These are phyloP conservation scores for Apophysomyces sp. DNA, from an alignment of 371 early-diverging fungal genomes.

Conservation along the genomic window DNA sequence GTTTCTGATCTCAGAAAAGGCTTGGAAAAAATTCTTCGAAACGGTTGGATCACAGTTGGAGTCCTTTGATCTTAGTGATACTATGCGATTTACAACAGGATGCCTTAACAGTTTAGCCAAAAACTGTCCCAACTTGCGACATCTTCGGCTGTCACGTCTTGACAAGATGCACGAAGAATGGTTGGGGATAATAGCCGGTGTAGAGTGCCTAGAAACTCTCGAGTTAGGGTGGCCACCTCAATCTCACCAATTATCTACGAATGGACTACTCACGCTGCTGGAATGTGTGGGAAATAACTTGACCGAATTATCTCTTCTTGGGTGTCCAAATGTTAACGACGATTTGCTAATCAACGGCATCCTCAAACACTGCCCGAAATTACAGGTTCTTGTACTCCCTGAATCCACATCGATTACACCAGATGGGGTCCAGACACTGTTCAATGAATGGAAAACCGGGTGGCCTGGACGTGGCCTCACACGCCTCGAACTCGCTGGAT, in stretches of 20 bases:
- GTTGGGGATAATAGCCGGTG: conserved; percentile 33
- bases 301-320: conserved; percentile 54
- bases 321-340: conserved; percentile 52
- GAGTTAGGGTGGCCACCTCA: conserved; percentile 46
- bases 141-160: conserved; percentile 60
- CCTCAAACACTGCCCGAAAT: conserved; percentile 44
- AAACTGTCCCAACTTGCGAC: conserved; percentile 54
- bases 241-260: conserved; percentile 1
- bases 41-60: conserved; percentile 49
- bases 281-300: conserved; percentile 52
- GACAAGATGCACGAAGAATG: conserved; percentile 50
- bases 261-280: conserved; percentile 38
- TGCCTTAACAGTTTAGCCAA: conserved; percentile 56
- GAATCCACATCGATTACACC: conserved; percentile 60
- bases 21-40: conserved; percentile 65
- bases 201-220: conserved; percentile 41
- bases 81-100: conserved; percentile 55
- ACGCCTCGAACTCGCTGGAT: conserved; percentile 53
- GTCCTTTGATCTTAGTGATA: conserved; percentile 58
- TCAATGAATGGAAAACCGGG: conserved; percentile 47
- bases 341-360: conserved; percentile 56
- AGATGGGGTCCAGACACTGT: conserved; percentile 55
- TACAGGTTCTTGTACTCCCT: conserved; percentile 55
- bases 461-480: conserved; percentile 38
- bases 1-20: conserved; percentile 61